Evolutionary conservation across 1,139 yeast genomes (phyloP).

Genomic region (Candida buenavistaensis): DNA sequence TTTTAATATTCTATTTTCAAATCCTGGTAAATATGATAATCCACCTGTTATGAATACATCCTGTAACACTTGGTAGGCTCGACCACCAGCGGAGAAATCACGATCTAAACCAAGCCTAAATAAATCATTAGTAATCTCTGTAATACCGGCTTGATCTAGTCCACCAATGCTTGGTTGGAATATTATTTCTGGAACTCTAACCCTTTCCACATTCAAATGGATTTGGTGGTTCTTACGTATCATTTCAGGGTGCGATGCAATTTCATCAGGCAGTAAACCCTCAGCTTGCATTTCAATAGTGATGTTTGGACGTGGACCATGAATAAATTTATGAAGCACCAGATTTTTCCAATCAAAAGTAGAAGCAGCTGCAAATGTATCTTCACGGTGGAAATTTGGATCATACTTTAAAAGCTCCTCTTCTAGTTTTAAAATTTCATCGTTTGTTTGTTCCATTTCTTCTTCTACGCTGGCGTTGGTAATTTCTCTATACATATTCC

Average conservation of each 20-base stretch:
- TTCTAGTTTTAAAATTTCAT: conserved; percentile 62
- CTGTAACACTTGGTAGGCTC: conserved; percentile 50
- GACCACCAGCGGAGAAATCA: conserved; percentile 51
- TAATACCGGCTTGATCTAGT: conserved; percentile 88
- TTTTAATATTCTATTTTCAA: conserved; percentile 59
- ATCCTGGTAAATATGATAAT: conserved; percentile 62
- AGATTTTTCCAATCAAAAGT: conserved; percentile 81
- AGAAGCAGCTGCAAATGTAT: conserved; percentile 73
- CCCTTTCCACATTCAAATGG: conserved; percentile 86
- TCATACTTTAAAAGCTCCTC: conserved; percentile 76
- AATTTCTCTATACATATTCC: conserved; percentile 88
- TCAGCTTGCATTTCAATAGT: conserved; percentile 44
- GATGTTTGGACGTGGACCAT: conserved; percentile 78
- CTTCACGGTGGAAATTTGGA: conserved; percentile 82
- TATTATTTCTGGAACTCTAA: conserved; percentile 86
- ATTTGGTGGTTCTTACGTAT: conserved; percentile 67
- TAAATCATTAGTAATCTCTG: conserved; percentile 73
- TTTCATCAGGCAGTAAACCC: conserved; percentile 44
- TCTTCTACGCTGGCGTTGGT: conserved; percentile 72
- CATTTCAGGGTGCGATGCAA: conserved; percentile 46
- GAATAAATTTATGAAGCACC: conserved; percentile 74
- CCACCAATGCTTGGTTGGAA: conserved; percentile 97
- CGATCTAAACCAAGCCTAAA: conserved; percentile 60
- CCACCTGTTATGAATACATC: conserved; percentile 90
- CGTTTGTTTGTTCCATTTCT: conserved; percentile 70